Conservation (phyloP, 768 basidiomycete genomes). For the Calvatia gigantea region DNA sequence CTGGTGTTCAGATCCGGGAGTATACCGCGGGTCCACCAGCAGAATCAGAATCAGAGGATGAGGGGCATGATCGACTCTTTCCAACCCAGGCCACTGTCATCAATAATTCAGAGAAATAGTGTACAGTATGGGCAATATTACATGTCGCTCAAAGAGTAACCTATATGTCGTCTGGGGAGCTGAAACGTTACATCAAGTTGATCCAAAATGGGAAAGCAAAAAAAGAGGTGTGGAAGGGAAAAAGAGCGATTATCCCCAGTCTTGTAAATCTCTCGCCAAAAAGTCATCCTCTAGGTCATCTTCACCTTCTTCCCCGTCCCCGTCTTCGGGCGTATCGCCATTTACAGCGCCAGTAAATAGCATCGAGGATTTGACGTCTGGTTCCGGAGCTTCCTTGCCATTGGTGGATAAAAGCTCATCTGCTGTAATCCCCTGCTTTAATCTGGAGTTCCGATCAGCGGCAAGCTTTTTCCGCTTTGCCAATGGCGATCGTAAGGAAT, state of each 20-base stretch:
- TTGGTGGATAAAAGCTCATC: conserved; percentile 37
- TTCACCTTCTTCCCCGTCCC: conserved; percentile 40
- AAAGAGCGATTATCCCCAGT: conserved; percentile 58
- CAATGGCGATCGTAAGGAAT: conserved; percentile 60
- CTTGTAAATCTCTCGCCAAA: conserved; percentile 75
- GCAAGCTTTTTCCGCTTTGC: conserved; percentile 79
- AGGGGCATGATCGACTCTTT: conserved; percentile 2
- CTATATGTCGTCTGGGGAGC: conserved; percentile 8
- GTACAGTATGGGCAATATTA: conserved; percentile 1
- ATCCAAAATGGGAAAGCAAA: conserved; percentile 6
- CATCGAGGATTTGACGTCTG: conserved; percentile 14
- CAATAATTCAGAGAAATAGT: neutral
- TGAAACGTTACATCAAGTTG: conserved; percentile 5
- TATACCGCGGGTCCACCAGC: conserved; percentile 5
- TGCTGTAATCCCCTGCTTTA: conserved; percentile 65
- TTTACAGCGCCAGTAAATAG: conserved; percentile 12
- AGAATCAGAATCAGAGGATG: conserved; percentile 10
- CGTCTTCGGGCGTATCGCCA: conserved; percentile 27
- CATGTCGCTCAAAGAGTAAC: conserved; percentile 5
- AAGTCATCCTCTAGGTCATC: conserved; percentile 73
- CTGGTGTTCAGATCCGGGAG: neutral
- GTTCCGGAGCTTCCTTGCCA: conserved; percentile 17
- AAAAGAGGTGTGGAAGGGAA: conserved; percentile 11
- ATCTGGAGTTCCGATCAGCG: conserved; percentile 59
- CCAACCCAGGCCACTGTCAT: neutral